Percentiles rank a stretch among this genome's conserved stretches.
phyloP scores from a whole-genome alignment of 1,284 basidiomycete genomes.

The Apiotrichum mycotoxinovorans region DNA sequence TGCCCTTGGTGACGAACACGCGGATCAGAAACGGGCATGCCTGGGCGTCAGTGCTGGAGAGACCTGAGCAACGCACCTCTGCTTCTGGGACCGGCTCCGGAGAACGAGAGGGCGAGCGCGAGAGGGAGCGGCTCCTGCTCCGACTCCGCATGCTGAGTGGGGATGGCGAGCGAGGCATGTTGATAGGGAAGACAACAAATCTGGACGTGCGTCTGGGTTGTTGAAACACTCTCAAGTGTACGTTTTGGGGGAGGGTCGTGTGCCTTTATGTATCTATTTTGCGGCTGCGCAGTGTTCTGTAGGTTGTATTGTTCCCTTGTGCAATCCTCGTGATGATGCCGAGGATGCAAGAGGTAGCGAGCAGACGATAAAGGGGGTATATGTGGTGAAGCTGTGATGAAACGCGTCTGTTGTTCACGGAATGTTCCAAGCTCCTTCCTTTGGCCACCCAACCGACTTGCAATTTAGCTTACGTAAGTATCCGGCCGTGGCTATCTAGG shows the following conservation, averaged over 20 bases:
- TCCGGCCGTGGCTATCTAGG: no score
- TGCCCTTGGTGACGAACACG: slow-evolving; percentile 41
- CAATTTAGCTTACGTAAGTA: no score
- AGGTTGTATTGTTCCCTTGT: no score
- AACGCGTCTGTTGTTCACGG: no score
- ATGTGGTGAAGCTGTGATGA: no score
- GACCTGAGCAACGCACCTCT: not conserved
- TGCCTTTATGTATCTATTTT: no score
- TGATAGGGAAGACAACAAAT: not conserved
- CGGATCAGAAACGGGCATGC: slow-evolving; percentile 41
- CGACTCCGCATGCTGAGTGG: slow-evolving; percentile 7
- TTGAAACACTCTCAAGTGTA: no score
- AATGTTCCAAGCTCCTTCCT: no score
- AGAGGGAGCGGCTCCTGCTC: not conserved
- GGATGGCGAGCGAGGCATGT: slow-evolving; percentile 13
- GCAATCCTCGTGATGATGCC: not conserved
- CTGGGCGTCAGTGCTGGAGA: not conserved
- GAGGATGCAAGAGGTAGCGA: not conserved
- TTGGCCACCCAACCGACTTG: no score
- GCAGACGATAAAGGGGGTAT: not conserved
- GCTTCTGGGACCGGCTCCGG: slow-evolving; percentile 4
- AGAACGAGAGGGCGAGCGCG: slow-evolving; percentile 9
- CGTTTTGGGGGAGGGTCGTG: no score
- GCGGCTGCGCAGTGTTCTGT: no score
- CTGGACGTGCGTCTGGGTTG: no score